phyloP scores from a whole-genome alignment of 106 monocot species.

The Apostasia ramifera region DNA sequence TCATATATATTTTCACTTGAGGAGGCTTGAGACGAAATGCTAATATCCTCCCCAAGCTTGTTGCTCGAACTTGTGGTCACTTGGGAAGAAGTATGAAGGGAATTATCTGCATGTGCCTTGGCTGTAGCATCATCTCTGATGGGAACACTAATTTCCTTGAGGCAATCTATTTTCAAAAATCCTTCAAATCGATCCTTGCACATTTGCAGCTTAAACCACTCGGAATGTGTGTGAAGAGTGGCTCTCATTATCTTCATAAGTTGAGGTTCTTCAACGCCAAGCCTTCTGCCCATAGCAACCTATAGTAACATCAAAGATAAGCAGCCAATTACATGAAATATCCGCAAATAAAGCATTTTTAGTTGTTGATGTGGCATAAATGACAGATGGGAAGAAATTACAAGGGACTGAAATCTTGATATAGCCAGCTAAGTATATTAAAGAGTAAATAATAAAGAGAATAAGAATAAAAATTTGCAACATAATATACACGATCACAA shows the following conservation, averaged over 20 bases:
- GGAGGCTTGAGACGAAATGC: constrained; percentile 54
- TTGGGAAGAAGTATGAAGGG: constrained; percentile 43
- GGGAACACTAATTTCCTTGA: constrained; percentile 54
- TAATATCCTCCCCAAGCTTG: constrained; percentile 47
- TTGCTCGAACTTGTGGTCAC: constrained; percentile 45
- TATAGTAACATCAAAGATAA: constrained; percentile 7
- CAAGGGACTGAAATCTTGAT: neutral
- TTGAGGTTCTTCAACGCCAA: constrained; percentile 90
- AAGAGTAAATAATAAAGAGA: neutral
- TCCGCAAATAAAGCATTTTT: neutral
- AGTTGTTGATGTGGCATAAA: neutral
- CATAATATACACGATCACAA: no score
- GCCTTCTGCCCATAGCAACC: constrained; percentile 78
- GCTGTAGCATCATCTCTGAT: constrained; percentile 7
- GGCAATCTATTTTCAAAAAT: constrained; percentile 63
- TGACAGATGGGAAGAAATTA: neutral
- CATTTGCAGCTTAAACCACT: constrained; percentile 99
- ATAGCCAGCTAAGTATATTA: neutral
- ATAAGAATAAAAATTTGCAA: no score
- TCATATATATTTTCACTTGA: constrained; percentile 43
- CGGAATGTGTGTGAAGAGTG: constrained; percentile 70
- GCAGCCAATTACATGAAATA: neutral
- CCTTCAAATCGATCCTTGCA: constrained; percentile 90
- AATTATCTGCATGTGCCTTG: constrained; percentile 30
- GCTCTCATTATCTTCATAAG: constrained; percentile 92